phyloP scores from a whole-genome alignment of 2,329 filamentous ascomycete species.

The Colletotrichum eleusines region DNA sequence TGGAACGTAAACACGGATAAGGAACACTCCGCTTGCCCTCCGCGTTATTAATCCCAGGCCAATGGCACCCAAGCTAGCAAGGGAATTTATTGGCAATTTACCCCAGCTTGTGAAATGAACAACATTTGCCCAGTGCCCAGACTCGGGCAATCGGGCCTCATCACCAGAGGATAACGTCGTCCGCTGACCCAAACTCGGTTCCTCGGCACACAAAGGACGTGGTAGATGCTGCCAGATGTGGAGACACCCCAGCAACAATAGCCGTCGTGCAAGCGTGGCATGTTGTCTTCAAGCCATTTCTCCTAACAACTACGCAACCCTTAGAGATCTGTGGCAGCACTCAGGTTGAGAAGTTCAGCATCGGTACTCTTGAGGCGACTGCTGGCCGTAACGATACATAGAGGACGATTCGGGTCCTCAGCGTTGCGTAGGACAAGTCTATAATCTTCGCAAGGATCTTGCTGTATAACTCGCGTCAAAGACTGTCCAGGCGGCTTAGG shows the following conservation, averaged over 20 bases:
- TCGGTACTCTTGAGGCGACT: constrained; percentile 1
- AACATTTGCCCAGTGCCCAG: constrained; percentile 12
- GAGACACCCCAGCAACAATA: background rate
- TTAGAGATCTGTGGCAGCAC: constrained; percentile 10
- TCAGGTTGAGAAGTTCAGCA: constrained; percentile 17
- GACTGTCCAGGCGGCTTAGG: background rate
- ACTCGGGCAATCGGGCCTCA: constrained; percentile 5
- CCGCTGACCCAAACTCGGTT: constrained; percentile 24
- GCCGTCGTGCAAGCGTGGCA: background rate
- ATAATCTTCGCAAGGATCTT: constrained; percentile 31
- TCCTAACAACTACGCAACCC: background rate
- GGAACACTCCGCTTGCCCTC: constrained; percentile 31
- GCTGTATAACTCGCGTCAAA: constrained; percentile 9
- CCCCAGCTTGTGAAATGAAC: constrained; percentile 20
- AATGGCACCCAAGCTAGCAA: background rate
- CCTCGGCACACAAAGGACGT: constrained; percentile 17
- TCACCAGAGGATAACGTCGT: constrained; percentile 7
- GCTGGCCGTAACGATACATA: background rate
- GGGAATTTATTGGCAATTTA: constrained; percentile 20
- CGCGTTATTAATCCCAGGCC: constrained; percentile 28
- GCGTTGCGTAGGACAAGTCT: constrained; percentile 19
- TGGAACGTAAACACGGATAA: constrained; percentile 18
- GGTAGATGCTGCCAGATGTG: background rate
- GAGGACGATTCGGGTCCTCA: constrained; percentile 12
- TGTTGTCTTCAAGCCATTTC: constrained; percentile 1